Base-by-base conservation (phyloP, 257 asterid genomes). In the Cordia subcordata region DNA sequence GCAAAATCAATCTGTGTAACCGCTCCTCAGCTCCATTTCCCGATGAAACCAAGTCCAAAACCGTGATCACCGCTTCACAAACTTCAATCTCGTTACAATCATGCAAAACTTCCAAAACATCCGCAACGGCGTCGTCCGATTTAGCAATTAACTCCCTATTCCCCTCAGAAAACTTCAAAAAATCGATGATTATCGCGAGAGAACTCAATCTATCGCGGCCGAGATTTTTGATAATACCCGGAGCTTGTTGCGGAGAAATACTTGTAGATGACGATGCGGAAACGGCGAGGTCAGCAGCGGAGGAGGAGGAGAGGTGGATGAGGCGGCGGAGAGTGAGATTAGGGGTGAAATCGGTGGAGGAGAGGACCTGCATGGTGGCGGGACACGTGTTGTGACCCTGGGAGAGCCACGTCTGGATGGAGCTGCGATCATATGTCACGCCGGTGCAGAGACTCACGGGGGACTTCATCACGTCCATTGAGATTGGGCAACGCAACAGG, bases 401-500 rank as follows among this genome's bases (percentile, higher is more conserved):
- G 0, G 91, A 67, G 8, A 90, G 81, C 98, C 98, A 91, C 52
- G 73, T 75, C 71, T 85, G 86, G 62, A 91, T 91, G 69, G 96
- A 87, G 70, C 74, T 80, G 22, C 98, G 87, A 16, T 91, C 98
- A 77, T 91, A 91, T 3, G 98, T 91, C 64, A 87, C 88, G 79
- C 98, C 98, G 75, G 96, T 85, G 72, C 85, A 88, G 40, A 91
- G 88, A 19, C 95, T 87, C 47, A 91, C 96, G 64, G 96, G 98
- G 38, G 96, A 87, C 37, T 68, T 87, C 98, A 90, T 90, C 50
- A 90, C 90, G 77, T 90, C 96, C 96, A 90, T 83, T 0, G 98
- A 90, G 16, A 90, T 90, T 58, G 98, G 98, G 63, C 98, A 90
- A 44, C 98, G 95, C 79, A 83, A 87, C 38, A 76, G 67, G 27